These are phyloP conservation scores for Leishmania aethiopica DNA, from an alignment of 208 protist species.

Conservation along the genomic window DNA sequence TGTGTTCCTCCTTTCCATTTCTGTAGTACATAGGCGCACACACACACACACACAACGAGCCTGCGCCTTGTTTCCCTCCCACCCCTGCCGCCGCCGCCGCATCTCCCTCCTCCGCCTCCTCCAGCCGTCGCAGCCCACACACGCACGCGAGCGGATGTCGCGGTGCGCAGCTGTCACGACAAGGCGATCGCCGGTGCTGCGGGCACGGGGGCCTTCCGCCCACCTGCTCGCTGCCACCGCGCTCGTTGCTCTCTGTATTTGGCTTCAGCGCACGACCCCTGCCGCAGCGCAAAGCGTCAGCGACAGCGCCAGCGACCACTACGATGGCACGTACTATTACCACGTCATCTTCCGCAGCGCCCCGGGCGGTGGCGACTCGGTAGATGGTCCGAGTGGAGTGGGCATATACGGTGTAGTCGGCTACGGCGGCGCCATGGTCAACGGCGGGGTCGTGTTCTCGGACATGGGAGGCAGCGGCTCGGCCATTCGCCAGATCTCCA, in stretches of 20 bases:
- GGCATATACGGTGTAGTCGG: conserved; percentile 44
- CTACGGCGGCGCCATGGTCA: conserved; percentile 18
- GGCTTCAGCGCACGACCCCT: neutral
- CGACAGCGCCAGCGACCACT: neutral
- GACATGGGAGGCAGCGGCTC: conserved; percentile 57
- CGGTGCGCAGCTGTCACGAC: neutral
- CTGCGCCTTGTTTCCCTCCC: neutral
- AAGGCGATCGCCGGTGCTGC: neutral
- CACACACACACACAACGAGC: too few species aligned
- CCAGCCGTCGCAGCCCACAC: neutral
- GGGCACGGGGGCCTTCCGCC: neutral
- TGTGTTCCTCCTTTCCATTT: too few species aligned
- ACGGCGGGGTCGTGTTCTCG: conserved; percentile 40
- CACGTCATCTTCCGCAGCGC: conserved; percentile 35
- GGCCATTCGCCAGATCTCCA: conserved; percentile 46
- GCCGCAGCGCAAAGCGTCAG: neutral
- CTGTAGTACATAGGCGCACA: too few species aligned
- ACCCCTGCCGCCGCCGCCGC: neutral
- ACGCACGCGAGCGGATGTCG: neutral
- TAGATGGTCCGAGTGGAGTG: conserved; percentile 49
- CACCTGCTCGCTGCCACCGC: neutral
- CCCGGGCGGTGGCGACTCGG: neutral
- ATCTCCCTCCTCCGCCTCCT: neutral
- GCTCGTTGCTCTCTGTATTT: neutral
- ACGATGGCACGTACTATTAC: conserved; percentile 34